Evolutionary conservation across 169 alveolate genomes (phyloP).

Genomic region (Perkinsus chesapeaki): DNA sequence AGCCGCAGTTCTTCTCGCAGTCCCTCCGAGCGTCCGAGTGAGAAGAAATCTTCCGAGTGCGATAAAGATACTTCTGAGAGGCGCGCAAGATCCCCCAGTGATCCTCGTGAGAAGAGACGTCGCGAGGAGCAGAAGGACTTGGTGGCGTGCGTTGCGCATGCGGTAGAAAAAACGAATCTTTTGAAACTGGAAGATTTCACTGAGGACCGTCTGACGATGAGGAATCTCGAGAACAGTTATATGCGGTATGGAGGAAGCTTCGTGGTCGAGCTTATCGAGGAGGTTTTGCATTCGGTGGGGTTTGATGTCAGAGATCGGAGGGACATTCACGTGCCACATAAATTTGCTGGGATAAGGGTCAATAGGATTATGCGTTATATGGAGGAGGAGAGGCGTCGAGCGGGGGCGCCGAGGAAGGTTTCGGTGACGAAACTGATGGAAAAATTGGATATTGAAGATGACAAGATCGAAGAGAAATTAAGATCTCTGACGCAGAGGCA

Average conservation of each 20-base stretch:
- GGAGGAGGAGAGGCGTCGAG: neutral
- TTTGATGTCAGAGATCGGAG: neutral
- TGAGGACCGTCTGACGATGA: neutral
- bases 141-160: neutral
- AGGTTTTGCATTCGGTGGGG: neutral
- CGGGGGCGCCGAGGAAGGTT: neutral
- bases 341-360: neutral
- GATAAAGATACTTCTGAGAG: neutral
- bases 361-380: neutral
- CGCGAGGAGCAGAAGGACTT: neutral
- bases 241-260: neutral
- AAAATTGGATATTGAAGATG: neutral
- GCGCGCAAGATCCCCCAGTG: neutral
- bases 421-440: constrained; percentile 4
- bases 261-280: neutral
- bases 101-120: neutral
- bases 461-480: neutral
- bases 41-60: neutral
- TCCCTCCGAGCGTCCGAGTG: too few relatives aligned
- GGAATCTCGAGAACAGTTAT: neutral
- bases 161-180: neutral
- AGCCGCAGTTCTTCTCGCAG: too few relatives aligned
- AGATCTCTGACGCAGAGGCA: neutral
- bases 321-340: neutral
- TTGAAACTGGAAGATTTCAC: neutral